Percentiles rank a stretch among this genome's conserved stretches.
These are phyloP conservation scores for Penstemon barbatus DNA, from an alignment of 257 asterid genomes.

Conservation along the genomic window DNA sequence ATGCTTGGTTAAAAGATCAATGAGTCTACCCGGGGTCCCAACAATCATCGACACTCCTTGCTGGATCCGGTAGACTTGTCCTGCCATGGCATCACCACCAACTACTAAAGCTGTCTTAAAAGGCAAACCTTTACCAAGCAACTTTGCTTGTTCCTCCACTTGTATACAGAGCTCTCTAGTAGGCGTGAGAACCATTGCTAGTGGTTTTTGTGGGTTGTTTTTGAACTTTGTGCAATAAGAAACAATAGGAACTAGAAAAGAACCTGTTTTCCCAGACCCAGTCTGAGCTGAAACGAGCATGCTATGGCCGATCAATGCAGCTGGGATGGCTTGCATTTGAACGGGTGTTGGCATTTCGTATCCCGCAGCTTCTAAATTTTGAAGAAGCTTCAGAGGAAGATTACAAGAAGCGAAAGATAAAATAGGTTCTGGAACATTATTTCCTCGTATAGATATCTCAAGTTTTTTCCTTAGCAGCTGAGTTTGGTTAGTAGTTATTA, in stretches of 20 bases:
- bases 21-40: slow-evolving; percentile 89
- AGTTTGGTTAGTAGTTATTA: slow-evolving; percentile 39
- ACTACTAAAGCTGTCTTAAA: slow-evolving; percentile 89
- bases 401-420: slow-evolving; percentile 72
- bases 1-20: slow-evolving; percentile 79
- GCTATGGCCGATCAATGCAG: slow-evolving; percentile 69
- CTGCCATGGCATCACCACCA: slow-evolving; percentile 94
- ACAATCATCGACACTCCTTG: slow-evolving; percentile 87
- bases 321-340: slow-evolving; percentile 95
- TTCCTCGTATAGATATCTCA: slow-evolving; percentile 63
- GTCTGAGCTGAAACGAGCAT: slow-evolving; percentile 89
- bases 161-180: slow-evolving; percentile 92
- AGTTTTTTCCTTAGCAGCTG: slow-evolving; percentile 59
- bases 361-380: slow-evolving; percentile 73
- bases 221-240: slow-evolving; percentile 52
- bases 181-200: slow-evolving; percentile 79
- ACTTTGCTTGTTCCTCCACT: slow-evolving; percentile 92
- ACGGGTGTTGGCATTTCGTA: slow-evolving; percentile 93
- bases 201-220: slow-evolving; percentile 52
- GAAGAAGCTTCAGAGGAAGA: slow-evolving; percentile 74
- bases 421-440: slow-evolving; percentile 52
- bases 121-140: slow-evolving; percentile 86
- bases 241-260: slow-evolving; percentile 76
- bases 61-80: slow-evolving; percentile 75
- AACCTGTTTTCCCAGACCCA: slow-evolving; percentile 89